Conservation (phyloP, 306 rosid species). For the Clitoria ternatea region DNA sequence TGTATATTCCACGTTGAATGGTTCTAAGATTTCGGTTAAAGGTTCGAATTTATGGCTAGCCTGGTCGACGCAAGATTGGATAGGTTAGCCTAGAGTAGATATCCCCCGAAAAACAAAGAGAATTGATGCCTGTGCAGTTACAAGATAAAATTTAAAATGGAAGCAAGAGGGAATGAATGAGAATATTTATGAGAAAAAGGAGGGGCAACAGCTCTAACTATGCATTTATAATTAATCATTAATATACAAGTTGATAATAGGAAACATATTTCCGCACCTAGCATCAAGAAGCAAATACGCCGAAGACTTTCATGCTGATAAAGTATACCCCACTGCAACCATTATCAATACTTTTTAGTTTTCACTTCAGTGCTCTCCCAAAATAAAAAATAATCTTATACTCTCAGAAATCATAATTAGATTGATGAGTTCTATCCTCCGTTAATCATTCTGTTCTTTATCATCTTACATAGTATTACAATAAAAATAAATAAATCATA, state of each 20-base stretch:
- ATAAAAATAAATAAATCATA: too few relatives aligned
- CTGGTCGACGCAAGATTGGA: not conserved
- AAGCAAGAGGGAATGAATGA: slow-evolving; percentile 21
- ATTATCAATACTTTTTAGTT: slow-evolving; percentile 9
- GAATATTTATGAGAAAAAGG: slow-evolving; percentile 16
- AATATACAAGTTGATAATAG: slow-evolving; percentile 5
- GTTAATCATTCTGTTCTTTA: slow-evolving; percentile 34
- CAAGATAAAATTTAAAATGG: slow-evolving; percentile 1
- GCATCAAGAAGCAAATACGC: slow-evolving; percentile 5
- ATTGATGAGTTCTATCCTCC: slow-evolving; percentile 39
- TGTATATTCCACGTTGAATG: not conserved
- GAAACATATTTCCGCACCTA: slow-evolving; percentile 28
- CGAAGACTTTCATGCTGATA: slow-evolving; percentile 12
- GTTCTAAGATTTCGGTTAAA: not conserved
- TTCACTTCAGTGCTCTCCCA: slow-evolving; percentile 35
- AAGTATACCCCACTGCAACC: slow-evolving; percentile 28
- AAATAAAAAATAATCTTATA: not conserved
- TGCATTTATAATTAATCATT: not conserved
- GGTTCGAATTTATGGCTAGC: not conserved
- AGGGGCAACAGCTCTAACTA: not conserved
- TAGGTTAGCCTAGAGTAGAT: not conserved
- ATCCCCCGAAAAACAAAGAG: not conserved
- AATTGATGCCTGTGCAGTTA: not conserved
- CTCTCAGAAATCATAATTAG: slow-evolving; percentile 43
- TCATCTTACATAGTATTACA: slow-evolving; percentile 2